Evolutionary conservation across 2,329 filamentous ascomycete species (phyloP), one percentile per base, ranked within the genome.

Genomic region (Microdochium trichocladiopsis): DNA sequence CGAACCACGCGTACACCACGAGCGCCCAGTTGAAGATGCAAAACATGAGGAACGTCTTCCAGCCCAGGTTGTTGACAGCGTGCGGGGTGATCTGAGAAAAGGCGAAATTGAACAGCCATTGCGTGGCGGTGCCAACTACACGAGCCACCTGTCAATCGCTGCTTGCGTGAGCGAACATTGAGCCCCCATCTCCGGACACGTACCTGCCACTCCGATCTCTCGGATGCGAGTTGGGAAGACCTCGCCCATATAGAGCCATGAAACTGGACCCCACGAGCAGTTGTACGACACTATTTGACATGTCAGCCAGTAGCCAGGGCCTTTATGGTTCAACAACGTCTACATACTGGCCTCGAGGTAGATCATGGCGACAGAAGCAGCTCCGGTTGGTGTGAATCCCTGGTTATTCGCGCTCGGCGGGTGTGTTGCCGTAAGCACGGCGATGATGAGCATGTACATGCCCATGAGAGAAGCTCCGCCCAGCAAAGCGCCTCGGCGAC

Each of bases 81-180:
- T 75, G 74, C 0, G 77, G 76, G 1, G 76, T 79, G 16, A 69
- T 66, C 25, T 77, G 69, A 0, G 70, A 66, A 61, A 78, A 75
- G 25, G 72, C 66, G 62, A 78, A 79, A 62, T 78, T 78, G 62
- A 72, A 77, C 2, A 75, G 63, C 76, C 75, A 80, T 57, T 79
- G 75, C 0, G 72, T 74, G 1, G 72, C 66, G 5, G 75, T 76
- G 10, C 72, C 75, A 28, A 76, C 66, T n/a, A 21, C 23, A 33
- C 22, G 50, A 31, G n/a, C 21, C 36, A 16, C 33, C 5, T 5
- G 4, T 8, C 6, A 22, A 10, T 8, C 41, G 18, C 6, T 22
- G 18, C 21, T 22, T 8, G 18, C 41, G 18, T n/a, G n/a, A n/a
- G n/a, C n/a, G n/a, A n/a, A n/a, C n/a, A n/a, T n/a, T n/a, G n/a